Base-by-base conservation (phyloP, 176 grass and related monocot species). In the Neostapfia colusana region DNA sequence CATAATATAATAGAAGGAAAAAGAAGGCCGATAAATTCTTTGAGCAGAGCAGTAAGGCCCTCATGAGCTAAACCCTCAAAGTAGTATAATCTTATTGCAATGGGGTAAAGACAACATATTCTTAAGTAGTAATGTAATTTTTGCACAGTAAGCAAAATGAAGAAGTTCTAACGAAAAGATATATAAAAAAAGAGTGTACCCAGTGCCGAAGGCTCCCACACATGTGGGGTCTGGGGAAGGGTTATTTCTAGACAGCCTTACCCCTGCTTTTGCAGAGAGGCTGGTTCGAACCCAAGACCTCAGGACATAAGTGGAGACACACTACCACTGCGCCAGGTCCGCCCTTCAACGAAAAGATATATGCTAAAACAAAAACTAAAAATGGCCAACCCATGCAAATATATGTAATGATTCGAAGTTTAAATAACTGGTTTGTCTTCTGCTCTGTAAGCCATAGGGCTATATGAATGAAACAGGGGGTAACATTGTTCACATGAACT, bases 31-130 rank as follows among this genome's bases (percentile, higher is more conserved):
- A 57, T 38, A 74, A 74, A 27, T 45, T 50, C 34, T 31, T 69
- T 71, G 16, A 82, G 25, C 24, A 63, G 24, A 75, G 11, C 41
- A 40, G 8, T 42, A 75, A 44, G 38, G 28, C 44, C 51, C 58
- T 20, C 60, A 10, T 16, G n/a, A 76, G 23, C 31, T 75, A 20
- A 69, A 86, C 81, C 61, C 26, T 51, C 63, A 62, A 70, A 76
- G 31, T 31, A 31, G 31, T 31, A 31, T 31, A 31, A 31, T 31
- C 3, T 31, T 31, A 31, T 31, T 31, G 31, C 26, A 54, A 27
- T 16, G 55, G 24, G 14, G 24, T 24, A 80, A 65, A 2, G 7
- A 58, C 34, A 74, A 36, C n/a, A 70, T 8, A 21, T 69, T 79
- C n/a, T 20, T 16, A 55, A 75, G 37, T 26, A 75, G 20, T 44